A percentile compares a stretch with the other conserved stretches of the same genome.
Evolutionary conservation across 208 protist species (phyloP).

Genomic region (Leishmania mexicana): DNA sequence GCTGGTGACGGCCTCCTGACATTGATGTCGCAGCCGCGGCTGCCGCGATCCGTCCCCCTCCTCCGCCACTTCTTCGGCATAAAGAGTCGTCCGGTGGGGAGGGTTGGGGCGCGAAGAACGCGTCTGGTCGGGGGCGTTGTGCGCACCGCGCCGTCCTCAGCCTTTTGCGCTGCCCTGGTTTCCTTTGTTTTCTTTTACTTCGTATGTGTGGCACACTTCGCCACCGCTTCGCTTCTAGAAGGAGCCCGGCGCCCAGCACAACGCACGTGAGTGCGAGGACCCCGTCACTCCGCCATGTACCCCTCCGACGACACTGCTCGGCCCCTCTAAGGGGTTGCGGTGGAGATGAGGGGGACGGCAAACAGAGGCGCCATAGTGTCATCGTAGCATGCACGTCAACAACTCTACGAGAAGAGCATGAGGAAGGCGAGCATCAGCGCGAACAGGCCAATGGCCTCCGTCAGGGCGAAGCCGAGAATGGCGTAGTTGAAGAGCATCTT

Average conservation of each 20-base stretch:
- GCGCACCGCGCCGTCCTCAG: not conserved
- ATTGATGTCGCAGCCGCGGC: not conserved
- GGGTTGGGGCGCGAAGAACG: not conserved
- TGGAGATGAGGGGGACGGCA: slow-evolving; percentile 6
- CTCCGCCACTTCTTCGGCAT: not conserved
- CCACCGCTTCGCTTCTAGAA: not conserved
- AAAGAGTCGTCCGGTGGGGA: not conserved
- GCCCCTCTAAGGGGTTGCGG: not conserved
- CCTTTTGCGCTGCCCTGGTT: not conserved
- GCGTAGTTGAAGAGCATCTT: slow-evolving; percentile 94
- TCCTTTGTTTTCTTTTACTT: not conserved
- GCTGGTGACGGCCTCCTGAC: not conserved
- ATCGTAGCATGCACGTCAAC: not conserved
- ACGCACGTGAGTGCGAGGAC: not conserved
- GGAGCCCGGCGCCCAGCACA: not conserved
- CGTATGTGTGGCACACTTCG: not conserved
- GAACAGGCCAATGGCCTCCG: slow-evolving; percentile 93
- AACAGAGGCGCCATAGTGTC: not conserved
- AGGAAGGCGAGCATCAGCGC: slow-evolving; percentile 93
- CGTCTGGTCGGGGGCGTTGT: not conserved
- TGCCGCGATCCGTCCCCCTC: not conserved
- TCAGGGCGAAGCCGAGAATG: slow-evolving; percentile 93
- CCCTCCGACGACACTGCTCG: not conserved
- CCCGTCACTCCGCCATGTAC: not conserved
- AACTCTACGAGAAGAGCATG: slow-evolving; percentile 93